Conservation (phyloP, 805 yeast species). For the Pichia paraexigua region DNA sequence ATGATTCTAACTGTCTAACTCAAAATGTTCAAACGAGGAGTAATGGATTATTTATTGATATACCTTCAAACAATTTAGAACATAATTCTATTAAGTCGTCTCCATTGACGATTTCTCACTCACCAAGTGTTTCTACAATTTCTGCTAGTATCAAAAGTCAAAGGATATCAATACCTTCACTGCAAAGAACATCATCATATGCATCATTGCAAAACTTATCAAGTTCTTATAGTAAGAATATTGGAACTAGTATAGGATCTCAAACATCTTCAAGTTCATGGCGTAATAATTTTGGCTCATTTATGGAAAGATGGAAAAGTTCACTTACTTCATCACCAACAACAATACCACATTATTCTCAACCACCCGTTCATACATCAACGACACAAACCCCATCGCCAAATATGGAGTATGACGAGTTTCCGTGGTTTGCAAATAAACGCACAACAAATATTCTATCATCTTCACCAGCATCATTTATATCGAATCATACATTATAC, state of each 20-base stretch:
- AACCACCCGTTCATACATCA: neutral
- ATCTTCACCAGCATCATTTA: conserved; percentile 9
- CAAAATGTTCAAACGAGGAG: neutral
- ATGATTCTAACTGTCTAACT: neutral
- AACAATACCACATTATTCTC: conserved; percentile 1
- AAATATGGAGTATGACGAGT: conserved; percentile 8
- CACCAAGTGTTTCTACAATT: conserved; percentile 11
- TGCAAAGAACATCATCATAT: conserved; percentile 26
- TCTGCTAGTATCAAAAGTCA: conserved; percentile 15
- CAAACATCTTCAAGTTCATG: conserved; percentile 19
- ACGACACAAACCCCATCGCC: conserved; percentile 6
- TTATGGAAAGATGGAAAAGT: conserved; percentile 23
- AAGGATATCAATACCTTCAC: conserved; percentile 14
- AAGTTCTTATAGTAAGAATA: conserved; percentile 28
- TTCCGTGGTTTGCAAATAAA: conserved; percentile 10
- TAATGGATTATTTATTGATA: conserved; percentile 2
- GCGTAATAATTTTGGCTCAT: conserved; percentile 25
- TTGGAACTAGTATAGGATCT: conserved; percentile 7
- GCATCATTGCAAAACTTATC: conserved; percentile 30
- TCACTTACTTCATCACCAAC: conserved; percentile 5
- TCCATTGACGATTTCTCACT: conserved; percentile 4
- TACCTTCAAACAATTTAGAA: neutral
- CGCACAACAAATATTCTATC: neutral
- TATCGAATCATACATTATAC: conserved; percentile 1
- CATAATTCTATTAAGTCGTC: neutral